phyloP scores from a whole-genome alignment of 371 early-diverging fungal species.

The Actinomortierella ambigua region DNA sequence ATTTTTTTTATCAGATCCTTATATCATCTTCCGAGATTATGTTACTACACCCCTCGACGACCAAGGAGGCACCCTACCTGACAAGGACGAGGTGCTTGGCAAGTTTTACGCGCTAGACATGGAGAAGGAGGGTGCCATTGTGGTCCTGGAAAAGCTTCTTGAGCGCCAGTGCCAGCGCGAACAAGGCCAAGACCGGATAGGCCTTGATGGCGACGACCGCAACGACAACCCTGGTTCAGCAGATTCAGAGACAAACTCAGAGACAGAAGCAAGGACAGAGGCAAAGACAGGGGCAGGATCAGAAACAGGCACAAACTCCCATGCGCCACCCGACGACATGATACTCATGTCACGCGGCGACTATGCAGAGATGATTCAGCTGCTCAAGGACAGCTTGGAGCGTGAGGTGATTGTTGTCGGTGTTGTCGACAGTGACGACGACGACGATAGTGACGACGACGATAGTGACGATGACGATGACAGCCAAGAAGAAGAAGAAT shows the following conservation, averaged over 20 bases:
- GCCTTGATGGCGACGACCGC: too few species aligned
- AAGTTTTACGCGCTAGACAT: constrained; percentile 35
- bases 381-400: constrained; percentile 33
- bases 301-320: not conserved
- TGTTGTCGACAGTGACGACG: constrained; percentile 1
- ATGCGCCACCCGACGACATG: too few species aligned
- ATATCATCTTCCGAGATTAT: constrained; percentile 38
- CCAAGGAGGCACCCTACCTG: constrained; percentile 12
- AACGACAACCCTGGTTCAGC: too few species aligned
- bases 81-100: constrained; percentile 42
- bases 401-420: constrained; percentile 34
- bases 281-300: not conserved
- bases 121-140: constrained; percentile 44
- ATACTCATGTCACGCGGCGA: constrained; percentile 9
- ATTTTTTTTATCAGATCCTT: constrained; percentile 24
- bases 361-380: constrained; percentile 34
- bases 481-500: constrained; percentile 11
- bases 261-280: too few species aligned
- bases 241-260: too few species aligned
- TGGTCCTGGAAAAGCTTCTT: constrained; percentile 23
- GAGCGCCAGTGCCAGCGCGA: constrained; percentile 15
- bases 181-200: not conserved
- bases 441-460: constrained; percentile 11
- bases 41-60: constrained; percentile 14
- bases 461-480: constrained; percentile 21